Percentiles rank a stretch among this genome's conserved stretches.
phyloP scores from a whole-genome alignment of 768 basidiomycete genomes.

The Rhodotorula paludigena region DNA sequence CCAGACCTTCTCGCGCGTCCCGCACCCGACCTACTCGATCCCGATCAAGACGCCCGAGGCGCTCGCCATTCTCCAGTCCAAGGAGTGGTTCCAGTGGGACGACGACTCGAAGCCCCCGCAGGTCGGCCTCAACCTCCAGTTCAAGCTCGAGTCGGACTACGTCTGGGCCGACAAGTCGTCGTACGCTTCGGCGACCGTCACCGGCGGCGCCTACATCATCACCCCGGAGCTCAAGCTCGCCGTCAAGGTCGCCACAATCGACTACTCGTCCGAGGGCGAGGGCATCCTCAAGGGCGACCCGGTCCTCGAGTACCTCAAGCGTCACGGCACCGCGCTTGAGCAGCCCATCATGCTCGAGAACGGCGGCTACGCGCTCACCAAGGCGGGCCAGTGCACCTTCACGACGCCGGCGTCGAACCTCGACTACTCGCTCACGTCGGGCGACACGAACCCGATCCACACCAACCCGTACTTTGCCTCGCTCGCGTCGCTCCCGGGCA shows the following conservation, averaged over 20 bases:
- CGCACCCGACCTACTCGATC: constrained; percentile 83
- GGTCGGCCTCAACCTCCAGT: constrained; percentile 76
- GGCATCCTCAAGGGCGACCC: constrained; percentile 72
- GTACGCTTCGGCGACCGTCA: constrained; percentile 71
- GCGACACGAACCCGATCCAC: constrained; percentile 98
- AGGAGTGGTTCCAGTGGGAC: constrained; percentile 98
- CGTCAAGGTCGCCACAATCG: constrained; percentile 49
- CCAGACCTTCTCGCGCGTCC: constrained; percentile 89
- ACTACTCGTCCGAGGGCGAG: constrained; percentile 41
- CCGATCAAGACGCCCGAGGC: constrained; percentile 67
- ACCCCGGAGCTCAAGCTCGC: constrained; percentile 48
- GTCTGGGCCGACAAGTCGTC: constrained; percentile 86
- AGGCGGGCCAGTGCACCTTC: constrained; percentile 61
- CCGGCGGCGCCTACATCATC: constrained; percentile 67
- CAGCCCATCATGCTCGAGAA: constrained; percentile 69
- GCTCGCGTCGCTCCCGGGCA: constrained; percentile 84
- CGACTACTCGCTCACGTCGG: constrained; percentile 90
- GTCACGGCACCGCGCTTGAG: constrained; percentile 77
- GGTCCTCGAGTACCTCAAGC: constrained; percentile 83
- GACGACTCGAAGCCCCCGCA: constrained; percentile 70
- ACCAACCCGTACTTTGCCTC: constrained; percentile 97
- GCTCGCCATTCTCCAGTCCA: constrained; percentile 85
- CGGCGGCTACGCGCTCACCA: constrained; percentile 79
- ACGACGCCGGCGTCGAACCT: constrained; percentile 85
- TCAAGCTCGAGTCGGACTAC: constrained; percentile 80